These are phyloP conservation scores for Fusarium tupiense DNA, from an alignment of 2,329 filamentous ascomycete genomes.

Conservation along the genomic window DNA sequence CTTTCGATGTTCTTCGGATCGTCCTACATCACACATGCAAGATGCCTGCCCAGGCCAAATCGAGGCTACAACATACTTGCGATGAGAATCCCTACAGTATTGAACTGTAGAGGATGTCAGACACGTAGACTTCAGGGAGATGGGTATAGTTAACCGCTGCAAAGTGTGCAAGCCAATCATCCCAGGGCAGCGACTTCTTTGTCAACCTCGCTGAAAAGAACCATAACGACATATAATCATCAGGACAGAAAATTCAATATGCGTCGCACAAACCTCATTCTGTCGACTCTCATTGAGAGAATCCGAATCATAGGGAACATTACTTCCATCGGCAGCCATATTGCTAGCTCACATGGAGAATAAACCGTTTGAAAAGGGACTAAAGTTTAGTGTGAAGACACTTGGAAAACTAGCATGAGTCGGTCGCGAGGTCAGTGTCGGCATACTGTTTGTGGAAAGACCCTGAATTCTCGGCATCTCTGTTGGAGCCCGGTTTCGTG, in stretches of 20 bases:
- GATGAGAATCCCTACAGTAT: background rate
- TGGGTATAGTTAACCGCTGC: background rate
- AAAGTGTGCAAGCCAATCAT: slow-evolving; percentile 7
- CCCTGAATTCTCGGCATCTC: background rate
- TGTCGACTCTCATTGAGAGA: background rate
- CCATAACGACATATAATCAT: background rate
- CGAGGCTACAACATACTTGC: background rate
- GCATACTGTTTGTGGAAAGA: background rate
- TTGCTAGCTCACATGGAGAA: background rate
- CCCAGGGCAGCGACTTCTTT: background rate
- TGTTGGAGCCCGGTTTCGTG: background rate
- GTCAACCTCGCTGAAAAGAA: background rate
- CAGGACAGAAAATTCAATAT: background rate
- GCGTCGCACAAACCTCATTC: background rate
- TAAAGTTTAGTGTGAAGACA: background rate
- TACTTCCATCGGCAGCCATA: background rate
- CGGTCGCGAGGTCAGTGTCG: background rate
- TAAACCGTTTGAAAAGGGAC: too few relatives aligned
- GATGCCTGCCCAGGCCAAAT: background rate
- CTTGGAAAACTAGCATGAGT: background rate
- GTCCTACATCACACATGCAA: background rate
- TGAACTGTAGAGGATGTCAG: background rate
- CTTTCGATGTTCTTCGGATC: background rate
- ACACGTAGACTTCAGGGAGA: rapidly evolving
- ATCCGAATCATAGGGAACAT: background rate